Conservation (phyloP, 164 flowering plant genomes). For the Piper longum region DNA sequence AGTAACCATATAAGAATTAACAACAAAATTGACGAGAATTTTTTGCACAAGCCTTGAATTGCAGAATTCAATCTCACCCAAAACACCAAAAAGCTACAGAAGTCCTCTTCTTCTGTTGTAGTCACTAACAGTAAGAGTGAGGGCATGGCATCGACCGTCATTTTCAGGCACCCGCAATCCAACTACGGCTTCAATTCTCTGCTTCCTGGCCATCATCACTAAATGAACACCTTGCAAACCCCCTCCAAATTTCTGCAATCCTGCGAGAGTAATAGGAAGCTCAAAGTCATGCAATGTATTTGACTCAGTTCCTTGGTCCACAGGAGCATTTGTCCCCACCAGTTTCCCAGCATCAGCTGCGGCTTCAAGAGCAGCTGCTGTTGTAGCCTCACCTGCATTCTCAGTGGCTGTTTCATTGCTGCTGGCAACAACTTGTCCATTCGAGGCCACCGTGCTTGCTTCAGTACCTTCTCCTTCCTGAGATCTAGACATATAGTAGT, state of each 20-base stretch:
- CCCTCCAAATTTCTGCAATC: conserved; percentile 51
- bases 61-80: not conserved
- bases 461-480: conserved; percentile 19
- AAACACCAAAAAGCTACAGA: conserved; percentile 23
- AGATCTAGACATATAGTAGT: conserved; percentile 47
- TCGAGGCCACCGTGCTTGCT: conserved; percentile 14
- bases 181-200: not conserved
- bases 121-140: conserved; percentile 71
- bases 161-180: conserved; percentile 49
- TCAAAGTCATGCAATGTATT: conserved; percentile 69
- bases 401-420: conserved; percentile 4
- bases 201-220: conserved; percentile 24
- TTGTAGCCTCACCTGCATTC: conserved; percentile 41
- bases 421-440: conserved; percentile 10
- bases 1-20: too few relatives aligned
- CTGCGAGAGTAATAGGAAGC: conserved; percentile 55
- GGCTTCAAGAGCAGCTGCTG: conserved; percentile 74
- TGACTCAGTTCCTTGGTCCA: conserved; percentile 75
- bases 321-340: conserved; percentile 87
- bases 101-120: conserved; percentile 91
- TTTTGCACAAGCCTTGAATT: too few relatives aligned
- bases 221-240: conserved; percentile 64
- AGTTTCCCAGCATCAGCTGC: conserved; percentile 92
- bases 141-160: conserved; percentile 76
- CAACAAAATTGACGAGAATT: too few relatives aligned